Base-by-base conservation (phyloP, 176 grass and related monocot species). In the Olyra latifolia region DNA sequence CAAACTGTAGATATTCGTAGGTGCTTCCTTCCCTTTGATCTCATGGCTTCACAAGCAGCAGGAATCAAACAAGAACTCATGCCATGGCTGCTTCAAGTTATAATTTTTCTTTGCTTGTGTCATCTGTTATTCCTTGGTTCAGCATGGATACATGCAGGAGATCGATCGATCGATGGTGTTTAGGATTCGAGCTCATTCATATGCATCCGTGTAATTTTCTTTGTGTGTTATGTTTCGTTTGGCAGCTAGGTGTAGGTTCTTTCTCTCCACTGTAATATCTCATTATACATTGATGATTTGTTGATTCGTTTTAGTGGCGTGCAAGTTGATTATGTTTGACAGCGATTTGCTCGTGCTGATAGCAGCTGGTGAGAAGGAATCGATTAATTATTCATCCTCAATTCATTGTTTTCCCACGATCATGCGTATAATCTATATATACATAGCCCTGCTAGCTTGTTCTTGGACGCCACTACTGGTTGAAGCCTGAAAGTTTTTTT, bases 261-360 rank as follows among this genome's bases (percentile, higher is more conserved):
- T 28, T 24, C 24, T 60, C 57, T 60, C 13, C 57, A 60, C 2
- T 60, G 12, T 60, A 60, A 60, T 60, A 60, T 28, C 32, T 35
- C 32, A 28, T 6, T 11, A 14, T 7, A 28, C 25, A 60, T 1
- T 15, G 6, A 60, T 60, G 23, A 14, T 59, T 59, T 13, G 68
- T 77, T 60, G 23, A 53, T 62, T 78, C 44, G 43, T 85, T 77
- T 76, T 62, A 71, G 74, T 85, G 56, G 62, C 55, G 83, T 85
- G 74, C 71, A 75, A 83, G 48, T 75, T 66, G 53, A 44, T 65
- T 60, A 28, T 35, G 42, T 20, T 25, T 52, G 58, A 73, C 57
- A 74, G 69, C 71, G 14, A 47, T 47, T 70, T 69, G 42, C 23
- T 27, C 66, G 11, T 15, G 12, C 22, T 10, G 20, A 20, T 59